Conservation (phyloP, 2,329 filamentous ascomycete species). For the Talaromyces sp. region DNA sequence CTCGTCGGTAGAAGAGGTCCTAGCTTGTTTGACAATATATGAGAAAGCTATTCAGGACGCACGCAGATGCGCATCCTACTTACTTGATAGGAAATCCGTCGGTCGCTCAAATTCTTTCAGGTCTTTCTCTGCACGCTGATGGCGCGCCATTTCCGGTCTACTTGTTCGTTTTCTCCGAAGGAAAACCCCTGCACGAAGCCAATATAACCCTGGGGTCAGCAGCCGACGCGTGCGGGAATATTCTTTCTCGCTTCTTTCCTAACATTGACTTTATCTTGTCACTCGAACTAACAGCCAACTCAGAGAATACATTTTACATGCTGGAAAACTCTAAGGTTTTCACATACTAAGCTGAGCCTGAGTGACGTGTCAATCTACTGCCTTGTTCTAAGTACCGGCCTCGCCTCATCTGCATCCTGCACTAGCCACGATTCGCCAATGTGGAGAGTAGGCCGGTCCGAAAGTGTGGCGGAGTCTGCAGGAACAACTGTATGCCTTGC, state of each 20-base stretch:
- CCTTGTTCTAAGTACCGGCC: constrained; percentile 9
- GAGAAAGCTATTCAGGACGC: neutral
- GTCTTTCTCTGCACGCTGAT: neutral
- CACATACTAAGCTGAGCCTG: constrained; percentile 11
- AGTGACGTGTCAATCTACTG: constrained; percentile 16
- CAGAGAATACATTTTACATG: neutral
- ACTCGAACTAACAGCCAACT: neutral
- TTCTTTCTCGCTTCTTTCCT: constrained; percentile 3
- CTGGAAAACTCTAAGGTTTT: neutral
- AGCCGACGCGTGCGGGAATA: constrained; percentile 4
- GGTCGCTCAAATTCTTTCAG: constrained; percentile 10
- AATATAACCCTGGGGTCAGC: constrained; percentile 8
- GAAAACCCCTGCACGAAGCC: constrained; percentile 1
- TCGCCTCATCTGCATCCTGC: constrained; percentile 15
- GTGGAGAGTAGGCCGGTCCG: constrained; percentile 22
- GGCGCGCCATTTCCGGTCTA: neutral
- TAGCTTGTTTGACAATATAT: constrained; percentile 9
- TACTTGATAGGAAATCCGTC: constrained; percentile 9
- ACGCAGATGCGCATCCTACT: constrained; percentile 3
- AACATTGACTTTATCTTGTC: neutral
- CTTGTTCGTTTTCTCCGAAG: neutral
- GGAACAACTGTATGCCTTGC: constrained; percentile 10
- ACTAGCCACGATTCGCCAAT: constrained; percentile 15
- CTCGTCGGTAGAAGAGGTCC: constrained; percentile 10
- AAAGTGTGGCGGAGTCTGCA: constrained; percentile 34